Evolutionary conservation across 1,139 yeast species (phyloP).

Genomic region (Blastobotrys apis): DNA sequence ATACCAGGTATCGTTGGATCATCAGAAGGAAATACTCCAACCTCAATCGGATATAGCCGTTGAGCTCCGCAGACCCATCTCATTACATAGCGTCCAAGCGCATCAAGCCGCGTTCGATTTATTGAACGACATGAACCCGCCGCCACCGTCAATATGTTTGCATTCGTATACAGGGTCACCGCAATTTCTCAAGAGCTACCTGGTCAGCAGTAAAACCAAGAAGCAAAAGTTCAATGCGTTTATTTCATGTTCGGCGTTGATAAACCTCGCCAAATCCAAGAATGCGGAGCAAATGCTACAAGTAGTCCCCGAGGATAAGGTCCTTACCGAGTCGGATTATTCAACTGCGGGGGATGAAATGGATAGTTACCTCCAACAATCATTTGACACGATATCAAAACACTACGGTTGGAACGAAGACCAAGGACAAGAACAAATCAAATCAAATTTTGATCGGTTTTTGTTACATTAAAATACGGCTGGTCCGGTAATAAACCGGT

Average conservation of each 20-base stretch:
- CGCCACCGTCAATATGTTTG: conserved; percentile 46
- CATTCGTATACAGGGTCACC: conserved; percentile 86
- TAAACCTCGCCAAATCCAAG: conserved; percentile 37
- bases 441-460: conserved; percentile 18
- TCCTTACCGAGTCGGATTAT: conserved; percentile 55
- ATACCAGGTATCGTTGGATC: conserved; percentile 54
- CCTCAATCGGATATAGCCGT: conserved; percentile 54
- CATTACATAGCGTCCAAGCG: conserved; percentile 81
- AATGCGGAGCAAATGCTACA: conserved; percentile 32
- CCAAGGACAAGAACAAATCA: conserved; percentile 14
- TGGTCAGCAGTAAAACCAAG: conserved; percentile 42
- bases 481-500: neutral
- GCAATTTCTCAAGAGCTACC: conserved; percentile 41
- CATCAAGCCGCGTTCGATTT: conserved; percentile 57
- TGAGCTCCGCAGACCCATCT: conserved; percentile 48
- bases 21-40: conserved; percentile 55
- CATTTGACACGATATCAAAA: conserved; percentile 14
- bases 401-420: conserved; percentile 19
- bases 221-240: conserved; percentile 23
- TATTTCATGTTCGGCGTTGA: conserved; percentile 58
- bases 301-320: conserved; percentile 37
- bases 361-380: conserved; percentile 22
- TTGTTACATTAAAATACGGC: neutral
- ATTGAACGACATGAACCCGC: conserved; percentile 28
- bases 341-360: conserved; percentile 31